phyloP scores from a whole-genome alignment of 176 grass and related monocot species.

The Bolboschoenus planiculmis region DNA sequence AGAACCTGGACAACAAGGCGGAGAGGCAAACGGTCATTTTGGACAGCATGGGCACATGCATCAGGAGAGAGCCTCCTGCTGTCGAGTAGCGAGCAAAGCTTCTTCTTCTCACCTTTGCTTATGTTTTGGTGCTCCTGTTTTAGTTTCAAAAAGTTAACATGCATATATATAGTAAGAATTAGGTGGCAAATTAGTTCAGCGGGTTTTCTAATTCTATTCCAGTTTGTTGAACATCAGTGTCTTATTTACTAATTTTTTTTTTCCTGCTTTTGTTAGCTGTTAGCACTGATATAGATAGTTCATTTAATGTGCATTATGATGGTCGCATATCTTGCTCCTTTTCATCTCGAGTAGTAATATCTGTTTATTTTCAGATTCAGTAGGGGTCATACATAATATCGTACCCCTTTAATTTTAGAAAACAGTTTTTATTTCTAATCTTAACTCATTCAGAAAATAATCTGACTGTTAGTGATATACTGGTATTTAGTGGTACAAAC shows the following conservation, averaged over 20 bases:
- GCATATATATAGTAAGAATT: conserved; percentile 2
- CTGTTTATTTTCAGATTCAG: neutral
- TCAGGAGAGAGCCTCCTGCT: conserved; percentile 80
- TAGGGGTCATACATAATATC: neutral
- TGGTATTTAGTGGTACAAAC: neutral
- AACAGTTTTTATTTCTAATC: no score
- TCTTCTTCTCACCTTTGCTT: conserved; percentile 84
- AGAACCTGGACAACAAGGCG: conserved; percentile 83
- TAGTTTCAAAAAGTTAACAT: neutral
- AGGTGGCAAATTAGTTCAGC: neutral
- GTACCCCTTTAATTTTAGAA: neutral
- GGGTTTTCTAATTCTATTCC: no score
- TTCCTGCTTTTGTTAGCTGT: no score
- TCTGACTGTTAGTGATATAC: no score
- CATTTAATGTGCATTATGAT: no score
- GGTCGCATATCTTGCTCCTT: no score
- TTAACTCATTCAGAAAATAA: no score
- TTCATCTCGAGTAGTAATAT: no score
- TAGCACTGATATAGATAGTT: no score
- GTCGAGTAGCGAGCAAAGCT: conserved; percentile 67
- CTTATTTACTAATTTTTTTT: no score
- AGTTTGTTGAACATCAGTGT: no score
- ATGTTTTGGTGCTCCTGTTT: conserved; percentile 77
- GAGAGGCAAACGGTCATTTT: conserved; percentile 90
- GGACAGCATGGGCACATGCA: conserved; percentile 63